A percentile compares a stretch with the other conserved stretches of the same genome.
These are phyloP conservation scores for Ustilago shanxiensis DNA, from an alignment of 1,284 basidiomycete genomes.

Conservation along the genomic window DNA sequence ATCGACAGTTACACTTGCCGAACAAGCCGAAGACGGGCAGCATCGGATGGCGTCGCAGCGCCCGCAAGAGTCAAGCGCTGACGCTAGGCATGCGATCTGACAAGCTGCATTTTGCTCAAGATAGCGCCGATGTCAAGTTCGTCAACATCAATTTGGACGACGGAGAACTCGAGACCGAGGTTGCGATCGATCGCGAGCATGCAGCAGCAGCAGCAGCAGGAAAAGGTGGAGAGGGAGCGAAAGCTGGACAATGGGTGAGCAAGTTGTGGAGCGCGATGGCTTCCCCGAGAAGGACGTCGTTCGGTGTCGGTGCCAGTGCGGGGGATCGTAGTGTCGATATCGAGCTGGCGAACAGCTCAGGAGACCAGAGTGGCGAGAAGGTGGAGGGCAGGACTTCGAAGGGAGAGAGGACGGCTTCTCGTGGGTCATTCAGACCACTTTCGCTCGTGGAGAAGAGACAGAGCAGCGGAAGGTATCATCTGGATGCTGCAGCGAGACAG, in stretches of 20 bases:
- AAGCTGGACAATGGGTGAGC: constrained; percentile 41
- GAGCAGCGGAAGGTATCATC: constrained; percentile 30
- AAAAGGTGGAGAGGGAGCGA: constrained; percentile 9
- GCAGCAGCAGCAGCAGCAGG: not conserved
- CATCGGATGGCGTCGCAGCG: constrained; percentile 40
- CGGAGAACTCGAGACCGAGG: constrained; percentile 30
- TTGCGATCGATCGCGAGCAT: constrained; percentile 12
- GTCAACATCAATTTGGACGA: constrained; percentile 50
- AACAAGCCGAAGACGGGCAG: constrained; percentile 13
- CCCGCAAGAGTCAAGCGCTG: constrained; percentile 23
- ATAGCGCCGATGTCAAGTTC: constrained; percentile 37
- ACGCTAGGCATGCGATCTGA: constrained; percentile 23
- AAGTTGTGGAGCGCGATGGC: constrained; percentile 46
- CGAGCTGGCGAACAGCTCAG: constrained; percentile 22
- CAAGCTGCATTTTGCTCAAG: constrained; percentile 2
- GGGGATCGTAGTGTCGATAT: constrained; percentile 37
- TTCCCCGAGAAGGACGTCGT: constrained; percentile 24
- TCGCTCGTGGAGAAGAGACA: constrained; percentile 44
- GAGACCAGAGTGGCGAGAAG: constrained; percentile 14
- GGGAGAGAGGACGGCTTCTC: constrained; percentile 20
- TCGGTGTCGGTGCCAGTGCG: constrained; percentile 8
- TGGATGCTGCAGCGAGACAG: constrained; percentile 22
- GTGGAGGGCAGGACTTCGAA: not conserved
- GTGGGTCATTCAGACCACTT: constrained; percentile 36
- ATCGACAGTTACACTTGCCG: constrained; percentile 10